Evolutionary conservation across 2,329 filamentous ascomycete species (phyloP).

Genomic region (Aspergillus sp.): DNA sequence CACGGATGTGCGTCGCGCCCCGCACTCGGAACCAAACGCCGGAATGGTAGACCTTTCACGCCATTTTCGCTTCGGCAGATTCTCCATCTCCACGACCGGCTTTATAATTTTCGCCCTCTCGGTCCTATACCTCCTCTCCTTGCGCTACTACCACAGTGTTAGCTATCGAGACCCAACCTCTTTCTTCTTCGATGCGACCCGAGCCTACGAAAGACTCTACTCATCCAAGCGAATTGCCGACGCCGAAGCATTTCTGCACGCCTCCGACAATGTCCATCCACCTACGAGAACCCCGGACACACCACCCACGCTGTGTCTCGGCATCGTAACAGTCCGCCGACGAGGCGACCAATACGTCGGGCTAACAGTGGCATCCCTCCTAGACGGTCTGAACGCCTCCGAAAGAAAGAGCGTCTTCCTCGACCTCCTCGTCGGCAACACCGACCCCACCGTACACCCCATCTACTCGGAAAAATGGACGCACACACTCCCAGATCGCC

Average conservation of each 20-base stretch:
- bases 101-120: neutral
- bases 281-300: neutral
- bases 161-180: constrained; percentile 16
- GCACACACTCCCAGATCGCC: constrained; percentile 34
- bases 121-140: constrained; percentile 9
- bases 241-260: constrained; percentile 8
- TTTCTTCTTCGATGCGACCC: constrained; percentile 12
- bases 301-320: constrained; percentile 36
- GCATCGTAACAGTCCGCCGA: constrained; percentile 41
- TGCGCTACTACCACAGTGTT: constrained; percentile 9
- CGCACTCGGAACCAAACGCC: neutral
- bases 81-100: constrained; percentile 1
- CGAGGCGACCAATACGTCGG: constrained; percentile 38
- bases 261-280: neutral
- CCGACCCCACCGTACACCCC: constrained; percentile 37
- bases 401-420: constrained; percentile 41
- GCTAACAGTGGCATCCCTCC: constrained; percentile 40
- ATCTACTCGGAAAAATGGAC: constrained; percentile 42
- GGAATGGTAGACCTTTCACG: neutral
- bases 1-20: neutral
- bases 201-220: constrained; percentile 11
- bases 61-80: neutral
- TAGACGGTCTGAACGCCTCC: constrained; percentile 37
- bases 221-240: constrained; percentile 6
- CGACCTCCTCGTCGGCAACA: constrained; percentile 41